phyloP scores from a whole-genome alignment of 176 grass and related monocot genomes.

The Carex myosuroides region DNA sequence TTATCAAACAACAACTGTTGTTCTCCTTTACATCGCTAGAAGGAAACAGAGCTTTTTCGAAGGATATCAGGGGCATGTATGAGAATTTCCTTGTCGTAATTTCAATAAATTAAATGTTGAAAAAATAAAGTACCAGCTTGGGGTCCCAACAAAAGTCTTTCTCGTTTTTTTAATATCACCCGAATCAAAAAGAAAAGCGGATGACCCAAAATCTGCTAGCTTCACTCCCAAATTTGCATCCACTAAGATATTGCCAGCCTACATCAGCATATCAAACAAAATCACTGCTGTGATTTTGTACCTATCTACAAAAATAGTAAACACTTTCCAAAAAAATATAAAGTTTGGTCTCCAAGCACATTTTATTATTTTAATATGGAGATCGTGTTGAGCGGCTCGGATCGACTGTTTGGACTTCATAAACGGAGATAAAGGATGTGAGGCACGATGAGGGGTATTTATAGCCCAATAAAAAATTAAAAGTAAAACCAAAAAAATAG shows the following conservation, averaged over 20 bases:
- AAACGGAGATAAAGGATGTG: too few relatives aligned
- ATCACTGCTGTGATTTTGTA: too few relatives aligned
- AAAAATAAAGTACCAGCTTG: conserved; percentile 49
- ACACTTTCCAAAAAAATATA: too few relatives aligned
- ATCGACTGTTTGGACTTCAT: too few relatives aligned
- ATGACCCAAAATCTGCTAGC: conserved; percentile 81
- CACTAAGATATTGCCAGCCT: conserved; percentile 92
- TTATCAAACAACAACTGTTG: background rate
- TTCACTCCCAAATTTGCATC: conserved; percentile 70
- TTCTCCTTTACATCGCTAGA: background rate
- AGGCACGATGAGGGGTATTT: too few relatives aligned
- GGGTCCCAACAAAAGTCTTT: conserved; percentile 92
- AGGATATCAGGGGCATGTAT: background rate
- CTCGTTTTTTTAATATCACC: conserved; percentile 64
- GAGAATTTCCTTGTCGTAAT: background rate
- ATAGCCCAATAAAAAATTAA: background rate
- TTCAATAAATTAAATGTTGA: background rate
- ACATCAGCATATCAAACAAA: conserved; percentile 5
- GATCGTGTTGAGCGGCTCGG: too few relatives aligned
- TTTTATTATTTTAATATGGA: too few relatives aligned
- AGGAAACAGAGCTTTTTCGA: background rate
- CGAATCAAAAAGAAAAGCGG: conserved; percentile 82
- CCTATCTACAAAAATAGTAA: too few relatives aligned
- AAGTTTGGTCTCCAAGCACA: too few relatives aligned
- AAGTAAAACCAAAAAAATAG: background rate